These are phyloP conservation scores for Aspergillus haitiensis DNA, from an alignment of 495 filamentous ascomycete genomes.

Conservation along the genomic window DNA sequence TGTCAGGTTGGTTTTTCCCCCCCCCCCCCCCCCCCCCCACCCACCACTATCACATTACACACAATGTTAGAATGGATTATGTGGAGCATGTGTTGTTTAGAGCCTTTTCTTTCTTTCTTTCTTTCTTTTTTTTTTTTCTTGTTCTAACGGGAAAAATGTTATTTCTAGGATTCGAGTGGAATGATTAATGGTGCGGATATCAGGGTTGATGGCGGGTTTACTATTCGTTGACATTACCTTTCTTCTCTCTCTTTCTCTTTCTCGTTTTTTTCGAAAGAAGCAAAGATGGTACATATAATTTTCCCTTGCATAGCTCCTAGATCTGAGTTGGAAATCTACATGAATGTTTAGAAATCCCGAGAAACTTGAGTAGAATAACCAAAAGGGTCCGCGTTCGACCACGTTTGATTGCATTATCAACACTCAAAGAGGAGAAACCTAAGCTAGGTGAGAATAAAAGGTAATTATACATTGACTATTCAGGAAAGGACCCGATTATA, in stretches of 20 bases:
- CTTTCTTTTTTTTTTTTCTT: background rate
- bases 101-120: background rate
- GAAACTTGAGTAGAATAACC: too few species aligned
- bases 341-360: too few species aligned
- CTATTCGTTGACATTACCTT: constrained; percentile 29
- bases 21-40: too few species aligned
- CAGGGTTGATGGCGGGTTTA: constrained; percentile 45
- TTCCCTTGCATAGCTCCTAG: too few species aligned
- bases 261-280: background rate
- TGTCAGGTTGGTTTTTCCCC: constrained; percentile 33
- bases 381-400: too few species aligned
- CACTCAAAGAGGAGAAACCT: background rate
- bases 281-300: too few species aligned
- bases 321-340: too few species aligned
- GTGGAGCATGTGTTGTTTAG: background rate
- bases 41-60: too few species aligned
- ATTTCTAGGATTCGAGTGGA: constrained; percentile 40
- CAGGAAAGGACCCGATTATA: background rate
- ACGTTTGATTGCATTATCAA: too few species aligned
- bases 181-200: constrained; percentile 50
- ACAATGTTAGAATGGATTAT: too few species aligned
- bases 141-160: constrained; percentile 9
- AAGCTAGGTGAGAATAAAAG: background rate
- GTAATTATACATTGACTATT: constrained; percentile 3
- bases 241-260: constrained; percentile 2